Percentiles rank a stretch among this genome's conserved stretches.
Conservation (phyloP, 148 eudicot species). For the Spergularia marina region DNA sequence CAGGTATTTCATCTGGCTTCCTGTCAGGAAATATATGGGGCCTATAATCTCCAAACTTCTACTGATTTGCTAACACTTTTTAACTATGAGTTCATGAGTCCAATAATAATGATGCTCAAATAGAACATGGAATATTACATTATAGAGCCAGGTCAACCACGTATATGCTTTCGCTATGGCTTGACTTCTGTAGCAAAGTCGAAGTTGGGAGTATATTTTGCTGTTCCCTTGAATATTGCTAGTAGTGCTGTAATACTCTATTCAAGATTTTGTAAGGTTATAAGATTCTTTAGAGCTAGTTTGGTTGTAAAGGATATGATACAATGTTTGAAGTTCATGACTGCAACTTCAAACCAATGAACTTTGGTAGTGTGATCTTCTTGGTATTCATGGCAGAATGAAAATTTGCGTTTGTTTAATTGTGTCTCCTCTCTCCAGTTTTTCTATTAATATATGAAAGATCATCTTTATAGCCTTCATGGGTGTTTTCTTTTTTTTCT, state of each 20-base stretch:
- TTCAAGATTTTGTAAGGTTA: background rate
- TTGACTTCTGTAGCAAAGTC: background rate
- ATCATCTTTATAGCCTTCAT: background rate
- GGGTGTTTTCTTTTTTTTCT: background rate
- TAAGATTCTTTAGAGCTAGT: background rate
- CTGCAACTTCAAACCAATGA: background rate
- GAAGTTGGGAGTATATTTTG: background rate
- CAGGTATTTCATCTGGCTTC: constrained; percentile 43
- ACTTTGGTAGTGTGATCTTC: background rate
- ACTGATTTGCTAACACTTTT: background rate
- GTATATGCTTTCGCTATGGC: background rate
- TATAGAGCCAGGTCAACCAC: constrained; percentile 1
- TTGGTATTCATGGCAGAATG: background rate
- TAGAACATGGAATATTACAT: background rate
- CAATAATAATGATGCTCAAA: background rate
- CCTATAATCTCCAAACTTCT: background rate
- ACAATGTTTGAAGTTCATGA: background rate
- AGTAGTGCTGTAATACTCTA: background rate
- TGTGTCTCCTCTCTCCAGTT: background rate
- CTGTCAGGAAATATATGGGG: background rate
- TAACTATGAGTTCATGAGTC: background rate
- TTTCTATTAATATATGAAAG: background rate
- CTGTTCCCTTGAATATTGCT: background rate
- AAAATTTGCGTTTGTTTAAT: background rate
- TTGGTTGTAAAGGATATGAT: background rate